Conservation (phyloP, 2,329 filamentous ascomycete genomes). For the Beauveria sp. region DNA sequence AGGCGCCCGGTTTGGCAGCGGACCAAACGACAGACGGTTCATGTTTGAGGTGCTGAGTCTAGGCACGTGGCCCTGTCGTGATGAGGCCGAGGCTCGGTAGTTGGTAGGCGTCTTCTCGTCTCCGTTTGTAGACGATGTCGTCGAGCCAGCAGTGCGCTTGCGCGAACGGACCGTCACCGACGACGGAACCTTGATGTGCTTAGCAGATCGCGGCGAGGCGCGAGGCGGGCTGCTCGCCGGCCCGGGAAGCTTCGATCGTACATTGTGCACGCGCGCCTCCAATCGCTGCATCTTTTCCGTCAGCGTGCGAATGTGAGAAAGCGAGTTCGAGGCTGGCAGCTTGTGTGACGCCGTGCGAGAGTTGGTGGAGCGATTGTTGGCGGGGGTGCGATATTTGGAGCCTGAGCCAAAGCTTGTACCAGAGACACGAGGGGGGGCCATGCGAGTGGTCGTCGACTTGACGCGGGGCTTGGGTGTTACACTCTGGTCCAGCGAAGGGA, state of each 20-base stretch:
- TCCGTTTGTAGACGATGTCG: conserved; percentile 40
- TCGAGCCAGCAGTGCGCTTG: conserved; percentile 57
- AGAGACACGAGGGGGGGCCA: conserved; percentile 35
- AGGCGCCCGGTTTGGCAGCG: conserved; percentile 49
- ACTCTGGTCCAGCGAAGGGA: conserved; percentile 48
- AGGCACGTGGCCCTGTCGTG: conserved; percentile 43
- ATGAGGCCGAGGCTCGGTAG: conserved; percentile 27
- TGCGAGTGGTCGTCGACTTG: conserved; percentile 30
- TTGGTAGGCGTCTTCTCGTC: conserved; percentile 46
- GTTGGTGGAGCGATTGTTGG: conserved; percentile 41
- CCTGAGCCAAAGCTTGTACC: conserved; percentile 28
- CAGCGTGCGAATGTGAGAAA: conserved; percentile 86
- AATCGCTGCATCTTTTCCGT: conserved; percentile 97
- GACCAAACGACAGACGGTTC: conserved; percentile 56
- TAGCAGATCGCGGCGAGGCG: conserved; percentile 59
- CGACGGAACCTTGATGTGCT: conserved; percentile 40
- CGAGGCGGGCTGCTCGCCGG: conserved; percentile 71
- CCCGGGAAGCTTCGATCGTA: conserved; percentile 82
- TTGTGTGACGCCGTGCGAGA: conserved; percentile 43
- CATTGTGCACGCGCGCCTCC: conserved; percentile 86
- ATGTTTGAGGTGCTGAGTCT: conserved; percentile 56
- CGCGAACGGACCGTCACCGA: conserved; percentile 59
- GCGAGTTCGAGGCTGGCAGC: conserved; percentile 57
- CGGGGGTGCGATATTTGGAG: conserved; percentile 41
- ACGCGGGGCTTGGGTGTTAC: conserved; percentile 51